Evolutionary conservation across 2,329 filamentous ascomycete genomes (phyloP).

Genomic region (Cladosporium sp.): DNA sequence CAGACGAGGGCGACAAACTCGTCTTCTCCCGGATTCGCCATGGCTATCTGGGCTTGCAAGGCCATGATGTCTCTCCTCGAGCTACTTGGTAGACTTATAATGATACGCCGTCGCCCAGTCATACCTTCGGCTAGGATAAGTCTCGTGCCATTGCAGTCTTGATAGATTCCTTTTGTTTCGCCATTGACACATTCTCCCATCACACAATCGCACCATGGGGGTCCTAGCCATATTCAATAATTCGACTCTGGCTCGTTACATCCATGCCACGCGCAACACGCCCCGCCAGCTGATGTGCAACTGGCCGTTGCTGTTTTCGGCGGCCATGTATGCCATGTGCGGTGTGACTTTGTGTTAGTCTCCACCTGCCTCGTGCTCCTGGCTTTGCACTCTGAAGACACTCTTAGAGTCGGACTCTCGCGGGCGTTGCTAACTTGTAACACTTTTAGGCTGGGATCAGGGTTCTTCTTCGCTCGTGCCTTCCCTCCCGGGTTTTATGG

Average conservation of each 20-base stretch:
- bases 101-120: too few relatives aligned
- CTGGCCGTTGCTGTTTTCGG: slow-evolving; percentile 16
- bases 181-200: too few relatives aligned
- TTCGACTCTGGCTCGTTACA: slow-evolving; percentile 18
- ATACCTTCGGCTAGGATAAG: too few relatives aligned
- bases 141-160: too few relatives aligned
- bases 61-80: too few relatives aligned
- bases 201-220: neutral
- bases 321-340: slow-evolving; percentile 18
- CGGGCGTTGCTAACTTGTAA: neutral
- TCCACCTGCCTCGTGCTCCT: neutral
- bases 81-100: too few relatives aligned
- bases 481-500: slow-evolving; percentile 34
- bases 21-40: too few relatives aligned
- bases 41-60: too few relatives aligned
- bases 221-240: slow-evolving; percentile 10
- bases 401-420: neutral
- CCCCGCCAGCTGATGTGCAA: slow-evolving; percentile 18
- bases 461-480: slow-evolving; percentile 31
- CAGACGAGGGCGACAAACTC: too few relatives aligned
- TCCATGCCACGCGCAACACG: slow-evolving; percentile 13
- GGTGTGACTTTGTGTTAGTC: slow-evolving; percentile 19
- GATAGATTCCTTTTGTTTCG: too few relatives aligned
- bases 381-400: too few relatives aligned
- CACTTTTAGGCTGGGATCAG: slow-evolving; percentile 31